A percentile compares a stretch with the other conserved stretches of the same genome.
Conservation (phyloP, 306 rosid species). For the Urtica urens region DNA sequence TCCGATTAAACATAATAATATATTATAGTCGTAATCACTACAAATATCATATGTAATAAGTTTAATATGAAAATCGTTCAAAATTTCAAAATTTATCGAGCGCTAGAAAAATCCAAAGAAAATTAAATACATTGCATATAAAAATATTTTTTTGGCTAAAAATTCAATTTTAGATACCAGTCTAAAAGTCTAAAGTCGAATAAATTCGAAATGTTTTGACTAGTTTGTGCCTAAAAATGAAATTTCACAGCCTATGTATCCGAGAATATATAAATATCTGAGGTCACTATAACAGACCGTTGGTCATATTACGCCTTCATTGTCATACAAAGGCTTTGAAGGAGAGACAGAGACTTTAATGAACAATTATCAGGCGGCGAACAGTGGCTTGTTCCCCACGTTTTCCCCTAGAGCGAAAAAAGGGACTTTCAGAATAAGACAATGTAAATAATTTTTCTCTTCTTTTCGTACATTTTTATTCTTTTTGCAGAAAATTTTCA, state of each 20-base stretch:
- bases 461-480: too few species aligned
- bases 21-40: too few species aligned
- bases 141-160: neutral
- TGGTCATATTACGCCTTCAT: neutral
- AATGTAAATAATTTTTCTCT: too few species aligned
- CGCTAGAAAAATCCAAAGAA: too few species aligned
- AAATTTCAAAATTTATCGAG: too few species aligned
- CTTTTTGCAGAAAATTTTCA: too few species aligned
- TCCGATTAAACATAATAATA: too few species aligned
- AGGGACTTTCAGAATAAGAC: neutral
- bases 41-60: too few species aligned
- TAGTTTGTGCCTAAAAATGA: neutral
- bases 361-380: conserved; percentile 17
- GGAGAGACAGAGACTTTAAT: conserved; percentile 7
- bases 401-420: conserved; percentile 4
- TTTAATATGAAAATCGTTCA: too few species aligned
- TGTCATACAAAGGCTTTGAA: neutral
- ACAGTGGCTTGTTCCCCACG: conserved; percentile 23
- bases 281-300: neutral
- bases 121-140: neutral
- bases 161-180: neutral
- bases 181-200: conserved; percentile 21
- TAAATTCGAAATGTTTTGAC: neutral
- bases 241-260: neutral
- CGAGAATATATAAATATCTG: too few species aligned